Percentiles rank a stretch among this genome's conserved stretches.
phyloP scores from a whole-genome alignment of 106 monocot genomes.

The Allium cepa region DNA sequence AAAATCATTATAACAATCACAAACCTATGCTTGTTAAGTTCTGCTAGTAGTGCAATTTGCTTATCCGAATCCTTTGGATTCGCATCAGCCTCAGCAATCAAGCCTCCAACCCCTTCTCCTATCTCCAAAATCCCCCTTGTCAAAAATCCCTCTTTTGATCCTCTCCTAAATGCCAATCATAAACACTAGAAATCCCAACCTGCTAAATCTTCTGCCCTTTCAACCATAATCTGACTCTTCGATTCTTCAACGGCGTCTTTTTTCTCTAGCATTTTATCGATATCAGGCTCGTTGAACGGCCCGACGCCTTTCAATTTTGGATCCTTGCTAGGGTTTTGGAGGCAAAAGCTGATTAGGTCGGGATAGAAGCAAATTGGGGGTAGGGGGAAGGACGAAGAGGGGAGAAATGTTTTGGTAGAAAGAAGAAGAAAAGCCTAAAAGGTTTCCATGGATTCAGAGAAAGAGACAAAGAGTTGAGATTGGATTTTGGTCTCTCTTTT shows the following conservation, averaged over 20 bases:
- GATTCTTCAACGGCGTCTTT: neutral
- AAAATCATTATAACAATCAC: neutral
- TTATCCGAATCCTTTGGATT: constrained; percentile 63
- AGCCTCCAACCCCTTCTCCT: constrained; percentile 59
- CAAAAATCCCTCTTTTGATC: constrained; percentile 29
- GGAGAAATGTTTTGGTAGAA: constrained; percentile 16
- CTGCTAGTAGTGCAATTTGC: constrained; percentile 67
- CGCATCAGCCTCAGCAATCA: constrained; percentile 85
- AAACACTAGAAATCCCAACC: constrained; percentile 25
- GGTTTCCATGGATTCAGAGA: constrained; percentile 40
- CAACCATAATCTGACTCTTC: neutral
- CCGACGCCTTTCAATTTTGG: constrained; percentile 4
- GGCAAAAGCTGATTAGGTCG: neutral
- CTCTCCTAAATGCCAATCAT: constrained; percentile 29
- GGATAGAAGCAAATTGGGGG: neutral
- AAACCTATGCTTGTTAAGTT: constrained; percentile 91
- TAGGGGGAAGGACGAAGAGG: constrained; percentile 3
- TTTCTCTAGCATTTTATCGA: neutral
- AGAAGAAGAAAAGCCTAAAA: constrained; percentile 52
- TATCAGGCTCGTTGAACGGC: neutral
- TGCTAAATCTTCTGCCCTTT: constrained; percentile 7
- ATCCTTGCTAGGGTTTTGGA: constrained; percentile 10
- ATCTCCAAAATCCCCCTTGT: constrained; percentile 62
- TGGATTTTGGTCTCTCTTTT: neutral
- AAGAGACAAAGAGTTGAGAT: neutral